Evolutionary conservation across 2,329 filamentous ascomycete genomes (phyloP), one percentile per base, ranked within the genome.

Genomic region (Xylaria arbuscula): DNA sequence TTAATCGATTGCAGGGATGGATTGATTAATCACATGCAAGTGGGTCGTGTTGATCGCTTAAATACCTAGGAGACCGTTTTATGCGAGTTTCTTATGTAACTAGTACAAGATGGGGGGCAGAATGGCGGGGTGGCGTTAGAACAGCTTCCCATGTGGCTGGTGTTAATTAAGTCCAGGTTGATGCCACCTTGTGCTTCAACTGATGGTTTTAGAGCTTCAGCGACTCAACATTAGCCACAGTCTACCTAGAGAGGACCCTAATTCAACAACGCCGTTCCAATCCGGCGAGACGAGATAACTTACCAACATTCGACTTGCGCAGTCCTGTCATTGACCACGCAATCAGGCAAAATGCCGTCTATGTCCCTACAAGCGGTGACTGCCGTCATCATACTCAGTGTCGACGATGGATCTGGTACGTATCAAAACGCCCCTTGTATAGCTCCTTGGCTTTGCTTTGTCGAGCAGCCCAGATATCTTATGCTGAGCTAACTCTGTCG

Each of bases 281-380:
- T 34, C 28, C 15, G 11, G 8, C 38, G n/a, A 47, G 9, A 47
- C 11, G 17, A 9, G 24, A 56, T 50, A 34, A 60, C 3, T 40
- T 19, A 51, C 56, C 48, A 65, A 8, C 62, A 59, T 59, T 55
- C 63, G 15, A 50, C 54, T n/a, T 40, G 8, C 50, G 45, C 19
- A 48, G 24, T 13, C 28, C n/a, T n/a, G 24, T 42, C 22, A 32
- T 1, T 19, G 28, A 51, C 45, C 62, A 56, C 57, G 68, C 19
- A 57, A 62, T 54, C 50, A 24, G 17, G 34, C 74, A 78, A 72
- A 24, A 93, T 94, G 92, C 88, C 90, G 74, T 90, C 90, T 72
- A 89, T 93, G 83, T 91, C 90, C 71, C 87, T 94, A 53, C 91
- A 92, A 84, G 89, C 90, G 76, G 87, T 94, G 78, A 91, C 92